phyloP scores from a whole-genome alignment of 1,284 basidiomycete genomes.

The Heliocybe sulcata region DNA sequence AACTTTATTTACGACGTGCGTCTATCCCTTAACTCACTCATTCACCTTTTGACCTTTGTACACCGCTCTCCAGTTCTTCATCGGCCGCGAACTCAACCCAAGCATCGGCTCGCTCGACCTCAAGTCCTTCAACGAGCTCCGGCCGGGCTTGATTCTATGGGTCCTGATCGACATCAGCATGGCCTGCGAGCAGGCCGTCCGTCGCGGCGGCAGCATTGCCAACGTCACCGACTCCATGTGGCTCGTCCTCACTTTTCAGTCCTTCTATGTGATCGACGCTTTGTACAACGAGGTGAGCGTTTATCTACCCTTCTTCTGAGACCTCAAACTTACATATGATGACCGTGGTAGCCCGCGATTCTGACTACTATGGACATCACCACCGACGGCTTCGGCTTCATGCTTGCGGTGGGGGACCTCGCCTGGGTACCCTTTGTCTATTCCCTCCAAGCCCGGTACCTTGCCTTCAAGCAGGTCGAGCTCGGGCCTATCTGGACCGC shows the following conservation, averaged over 20 bases:
- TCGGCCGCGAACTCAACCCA: conserved; percentile 95
- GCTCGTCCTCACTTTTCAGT: conserved; percentile 84
- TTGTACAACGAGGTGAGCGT: conserved; percentile 79
- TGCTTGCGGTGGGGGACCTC: conserved; percentile 93
- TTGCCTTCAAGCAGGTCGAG: conserved; percentile 82
- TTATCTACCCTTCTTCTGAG: conserved; percentile 5
- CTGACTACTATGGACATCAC: conserved; percentile 98
- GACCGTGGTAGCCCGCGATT: conserved; percentile 75
- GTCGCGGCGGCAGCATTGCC: conserved; percentile 51
- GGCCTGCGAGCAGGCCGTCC: conserved; percentile 85
- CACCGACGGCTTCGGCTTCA: conserved; percentile 97
- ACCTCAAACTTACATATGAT: too few relatives aligned
- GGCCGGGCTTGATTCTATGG: conserved; percentile 97
- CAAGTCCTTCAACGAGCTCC: conserved; percentile 96
- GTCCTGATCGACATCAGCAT: conserved; percentile 86
- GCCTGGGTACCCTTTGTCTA: conserved; percentile 96
- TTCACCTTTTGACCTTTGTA: conserved; percentile 3
- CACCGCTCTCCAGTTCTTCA: conserved; percentile 72
- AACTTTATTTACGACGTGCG: conserved; percentile 88
- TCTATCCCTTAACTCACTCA: conserved; percentile 9
- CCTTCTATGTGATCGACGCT: conserved; percentile 82
- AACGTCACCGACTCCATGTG: conserved; percentile 83
- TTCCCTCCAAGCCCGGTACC: conserved; percentile 89
- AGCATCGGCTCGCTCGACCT: conserved; percentile 85
- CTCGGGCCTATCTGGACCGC: conserved; percentile 62